Base-by-base conservation (phyloP, 2,329 filamentous ascomycete genomes). In the Ceratocystis papillata region DNA sequence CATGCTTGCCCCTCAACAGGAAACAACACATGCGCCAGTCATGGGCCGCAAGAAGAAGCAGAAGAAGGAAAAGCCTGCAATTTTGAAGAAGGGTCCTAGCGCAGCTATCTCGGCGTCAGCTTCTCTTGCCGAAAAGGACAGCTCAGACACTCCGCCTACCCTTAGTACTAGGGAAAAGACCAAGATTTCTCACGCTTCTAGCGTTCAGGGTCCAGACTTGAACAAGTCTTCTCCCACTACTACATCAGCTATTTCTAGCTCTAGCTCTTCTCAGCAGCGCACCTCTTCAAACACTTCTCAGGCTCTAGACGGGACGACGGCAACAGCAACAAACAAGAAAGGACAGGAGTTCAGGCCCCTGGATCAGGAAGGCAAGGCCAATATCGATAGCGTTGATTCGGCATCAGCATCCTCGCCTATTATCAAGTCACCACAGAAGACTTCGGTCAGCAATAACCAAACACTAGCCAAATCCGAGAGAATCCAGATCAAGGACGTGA, bases 11-110 rank as follows among this genome's bases (percentile, higher is more conserved):
- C 85, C 86, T 67, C 74, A 79, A 12, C 79, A 83, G 63, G 81
- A 84, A 69, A 62, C n/a, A 17, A 62, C 57, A 12, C 81, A 83
- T 70, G 89, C 85, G 6, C 89, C 90, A 0, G 87, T 95, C 50
- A 74, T 90, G 62, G 88, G 88, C 44, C 83, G 89, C 64, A 91
- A 91, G 79, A 93, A 90, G 79, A 94, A 93, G 77, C 84, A 89
- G 73, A 91, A 89, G 79, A 93, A 90, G 76, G 85, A 87, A 71
- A 86, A 83, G 71, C 74, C 74, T 15, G 44, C 65, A 6, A 74
- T 74, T 55, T 64, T 70, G 0, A 67, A 69, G 59, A 65, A 68
- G 62, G 55, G 66, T 20, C 46, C 62, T 41, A 12, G 59, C 62
- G n/a, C 72, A 70, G 61, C 50, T 69, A 33, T 37, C 28, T 22